Evolutionary conservation across 2,329 filamentous ascomycete genomes (phyloP).

Genomic region (Calonectria hongkongensis): DNA sequence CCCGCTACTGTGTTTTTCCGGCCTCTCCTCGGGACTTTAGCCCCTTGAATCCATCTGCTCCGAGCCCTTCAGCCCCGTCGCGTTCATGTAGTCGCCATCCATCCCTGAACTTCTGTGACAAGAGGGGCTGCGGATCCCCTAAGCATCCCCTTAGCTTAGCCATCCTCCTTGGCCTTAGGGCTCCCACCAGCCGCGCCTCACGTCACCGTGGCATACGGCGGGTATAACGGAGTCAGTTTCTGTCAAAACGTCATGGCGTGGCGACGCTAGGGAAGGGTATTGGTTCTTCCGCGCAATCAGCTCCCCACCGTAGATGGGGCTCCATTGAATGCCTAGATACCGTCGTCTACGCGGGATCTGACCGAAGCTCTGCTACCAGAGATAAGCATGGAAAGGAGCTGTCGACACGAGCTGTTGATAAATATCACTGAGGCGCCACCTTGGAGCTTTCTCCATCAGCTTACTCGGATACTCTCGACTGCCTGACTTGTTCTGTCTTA

Average conservation of each 20-base stretch:
- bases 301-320: slow-evolving; percentile 18
- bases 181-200: slow-evolving; percentile 11
- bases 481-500: neutral
- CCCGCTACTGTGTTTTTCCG: slow-evolving; percentile 20
- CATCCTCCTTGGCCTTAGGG: neutral
- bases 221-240: slow-evolving; percentile 13
- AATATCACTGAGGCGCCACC: slow-evolving; percentile 6
- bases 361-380: slow-evolving; percentile 2
- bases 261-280: neutral
- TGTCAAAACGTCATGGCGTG: slow-evolving; percentile 18
- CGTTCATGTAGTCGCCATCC: slow-evolving; percentile 7
- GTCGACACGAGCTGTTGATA: neutral
- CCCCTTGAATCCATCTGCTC: neutral
- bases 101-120: slow-evolving; percentile 16
- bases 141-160: no score
- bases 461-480: slow-evolving; percentile 4
- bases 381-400: slow-evolving; percentile 8
- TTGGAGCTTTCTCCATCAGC: neutral
- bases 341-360: slow-evolving; percentile 11
- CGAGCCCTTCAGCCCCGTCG: slow-evolving; percentile 16
- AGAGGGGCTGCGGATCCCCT: slow-evolving; percentile 14
- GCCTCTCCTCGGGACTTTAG: slow-evolving; percentile 13
- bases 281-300: slow-evolving; percentile 21
- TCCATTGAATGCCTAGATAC: slow-evolving; percentile 1
- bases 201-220: slow-evolving; percentile 15